These are phyloP conservation scores for Achlya hypogyna DNA, from an alignment of 352 stramenopile genomes.

Conservation along the genomic window DNA sequence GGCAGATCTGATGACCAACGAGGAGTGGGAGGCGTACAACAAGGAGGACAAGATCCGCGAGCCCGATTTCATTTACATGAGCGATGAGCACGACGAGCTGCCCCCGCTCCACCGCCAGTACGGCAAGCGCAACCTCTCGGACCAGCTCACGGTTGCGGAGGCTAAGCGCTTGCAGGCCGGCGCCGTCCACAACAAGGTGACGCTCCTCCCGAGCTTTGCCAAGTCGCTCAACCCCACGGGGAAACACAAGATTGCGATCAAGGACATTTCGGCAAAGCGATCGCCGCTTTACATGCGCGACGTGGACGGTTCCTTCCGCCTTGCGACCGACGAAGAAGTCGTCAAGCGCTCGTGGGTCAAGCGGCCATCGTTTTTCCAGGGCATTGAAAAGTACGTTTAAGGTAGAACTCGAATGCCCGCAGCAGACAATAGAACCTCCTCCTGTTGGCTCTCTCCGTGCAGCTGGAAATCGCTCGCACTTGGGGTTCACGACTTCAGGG, in stretches of 20 bases:
- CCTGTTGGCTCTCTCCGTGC: too few species aligned
- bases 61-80: conserved; percentile 81
- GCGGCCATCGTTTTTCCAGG: conserved; percentile 58
- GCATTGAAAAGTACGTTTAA: conserved; percentile 32
- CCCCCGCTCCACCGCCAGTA: conserved; percentile 68
- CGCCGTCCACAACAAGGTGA: conserved; percentile 62
- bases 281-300: conserved; percentile 60
- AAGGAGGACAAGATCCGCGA: conserved; percentile 69
- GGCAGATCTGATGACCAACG: conserved; percentile 26
- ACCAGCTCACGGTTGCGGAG: conserved; percentile 74
- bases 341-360: conserved; percentile 74
- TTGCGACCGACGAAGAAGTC: conserved; percentile 69
- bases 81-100: conserved; percentile 59
- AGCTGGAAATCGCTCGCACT: too few species aligned
- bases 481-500: too few species aligned
- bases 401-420: background rate
- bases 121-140: conserved; percentile 70
- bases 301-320: conserved; percentile 41
- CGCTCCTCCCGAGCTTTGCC: conserved; percentile 64
- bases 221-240: conserved; percentile 43
- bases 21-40: conserved; percentile 45
- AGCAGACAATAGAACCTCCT: too few species aligned
- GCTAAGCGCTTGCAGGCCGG: conserved; percentile 62
- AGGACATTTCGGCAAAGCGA: conserved; percentile 78
- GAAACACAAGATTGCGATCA: conserved; percentile 69